Percentiles rank a stretch among this genome's conserved stretches.
Evolutionary conservation across 495 filamentous ascomycete genomes (phyloP).

Genomic region (Chaetomidium leptoderma): DNA sequence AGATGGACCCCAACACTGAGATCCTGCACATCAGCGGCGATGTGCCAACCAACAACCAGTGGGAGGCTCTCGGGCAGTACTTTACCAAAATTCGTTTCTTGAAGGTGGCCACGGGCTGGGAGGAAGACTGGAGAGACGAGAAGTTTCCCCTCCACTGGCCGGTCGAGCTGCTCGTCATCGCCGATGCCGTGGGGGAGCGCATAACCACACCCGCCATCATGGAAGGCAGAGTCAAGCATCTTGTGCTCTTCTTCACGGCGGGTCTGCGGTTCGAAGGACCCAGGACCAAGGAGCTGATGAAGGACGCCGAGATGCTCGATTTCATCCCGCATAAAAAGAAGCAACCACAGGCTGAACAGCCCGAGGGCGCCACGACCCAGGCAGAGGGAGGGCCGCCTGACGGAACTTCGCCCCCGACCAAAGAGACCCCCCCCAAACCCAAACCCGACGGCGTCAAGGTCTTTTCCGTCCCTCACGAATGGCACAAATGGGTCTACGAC

Average conservation of each 20-base stretch:
- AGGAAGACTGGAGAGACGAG: constrained; percentile 6
- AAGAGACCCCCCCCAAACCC: too few species aligned
- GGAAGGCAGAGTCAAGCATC: constrained; percentile 2
- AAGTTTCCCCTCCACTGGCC: constrained; percentile 9
- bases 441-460: neutral
- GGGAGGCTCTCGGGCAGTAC: neutral
- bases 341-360: neutral
- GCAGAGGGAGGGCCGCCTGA: neutral
- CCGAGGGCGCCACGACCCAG: too few species aligned
- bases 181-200: constrained; percentile 9
- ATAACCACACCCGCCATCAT: constrained; percentile 1
- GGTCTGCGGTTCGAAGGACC: constrained; percentile 3
- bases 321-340: neutral
- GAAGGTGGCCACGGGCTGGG: neutral
- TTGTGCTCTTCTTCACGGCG: neutral
- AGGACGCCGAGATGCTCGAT: neutral
- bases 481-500: neutral
- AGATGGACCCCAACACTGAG: neutral
- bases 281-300: neutral
- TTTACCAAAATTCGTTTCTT: constrained; percentile 3
- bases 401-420: too few species aligned
- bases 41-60: neutral
- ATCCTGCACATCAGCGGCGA: neutral
- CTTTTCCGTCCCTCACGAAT: neutral
- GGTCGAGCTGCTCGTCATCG: constrained; percentile 8